A percentile compares a stretch with the other conserved stretches of the same genome.
These are phyloP conservation scores for Coniochaeta sp. DNA, from an alignment of 2,329 filamentous ascomycete genomes.

Conservation along the genomic window DNA sequence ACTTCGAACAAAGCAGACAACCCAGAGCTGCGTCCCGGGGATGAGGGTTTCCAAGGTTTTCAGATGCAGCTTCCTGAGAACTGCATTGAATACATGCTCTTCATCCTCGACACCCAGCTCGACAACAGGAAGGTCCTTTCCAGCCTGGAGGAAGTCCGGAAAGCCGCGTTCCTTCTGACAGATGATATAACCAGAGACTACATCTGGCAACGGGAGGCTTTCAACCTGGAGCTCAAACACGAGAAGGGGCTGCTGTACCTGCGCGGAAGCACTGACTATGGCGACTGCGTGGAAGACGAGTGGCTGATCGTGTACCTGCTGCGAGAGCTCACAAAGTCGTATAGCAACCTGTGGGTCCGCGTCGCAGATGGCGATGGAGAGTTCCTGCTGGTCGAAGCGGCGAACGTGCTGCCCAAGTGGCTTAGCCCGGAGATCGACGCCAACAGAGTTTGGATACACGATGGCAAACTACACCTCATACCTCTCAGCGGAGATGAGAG, in stretches of 20 bases:
- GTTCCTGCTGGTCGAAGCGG: conserved; percentile 90
- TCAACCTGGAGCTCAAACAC: conserved; percentile 61
- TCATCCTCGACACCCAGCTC: conserved; percentile 55
- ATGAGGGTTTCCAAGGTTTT: conserved; percentile 20
- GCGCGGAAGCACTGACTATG: conserved; percentile 74
- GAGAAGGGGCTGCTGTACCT: conserved; percentile 54
- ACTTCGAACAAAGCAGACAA: conserved; percentile 12
- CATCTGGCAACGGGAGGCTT: conserved; percentile 88
- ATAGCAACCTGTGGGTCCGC: conserved; percentile 70
- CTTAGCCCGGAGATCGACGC: conserved; percentile 83
- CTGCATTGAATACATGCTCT: conserved; percentile 76
- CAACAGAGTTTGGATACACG: conserved; percentile 83
- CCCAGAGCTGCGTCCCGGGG: conserved; percentile 14
- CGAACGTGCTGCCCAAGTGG: conserved; percentile 81
- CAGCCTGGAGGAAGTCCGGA: conserved; percentile 65
- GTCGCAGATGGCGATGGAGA: conserved; percentile 87
- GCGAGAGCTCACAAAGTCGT: conserved; percentile 67
- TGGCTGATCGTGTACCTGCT: conserved; percentile 93
- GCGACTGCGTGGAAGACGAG: conserved; percentile 93
- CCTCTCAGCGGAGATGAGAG: conserved; percentile 38
- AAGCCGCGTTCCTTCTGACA: conserved; percentile 54
- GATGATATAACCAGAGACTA: conserved; percentile 68
- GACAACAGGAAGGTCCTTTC: conserved; percentile 41
- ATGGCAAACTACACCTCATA: conserved; percentile 68
- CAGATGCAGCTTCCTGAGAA: conserved; percentile 61